These are phyloP conservation scores for Tolypocladium sp. DNA, from an alignment of 2,329 filamentous ascomycete genomes.

Conservation along the genomic window DNA sequence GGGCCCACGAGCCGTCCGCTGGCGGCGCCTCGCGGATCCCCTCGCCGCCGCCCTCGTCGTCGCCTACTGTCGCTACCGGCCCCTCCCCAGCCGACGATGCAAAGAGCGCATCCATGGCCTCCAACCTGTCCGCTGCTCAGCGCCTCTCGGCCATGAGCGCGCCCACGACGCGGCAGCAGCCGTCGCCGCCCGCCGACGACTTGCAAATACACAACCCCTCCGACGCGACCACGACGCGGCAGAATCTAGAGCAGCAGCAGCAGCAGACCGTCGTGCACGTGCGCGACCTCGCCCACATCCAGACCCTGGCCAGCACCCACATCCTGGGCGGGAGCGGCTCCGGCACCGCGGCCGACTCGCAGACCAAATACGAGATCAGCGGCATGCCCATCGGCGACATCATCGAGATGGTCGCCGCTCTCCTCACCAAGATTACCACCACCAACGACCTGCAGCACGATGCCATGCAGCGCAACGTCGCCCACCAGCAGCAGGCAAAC, in stretches of 20 bases:
- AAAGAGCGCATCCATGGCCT: constrained; percentile 39
- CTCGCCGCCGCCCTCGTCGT: constrained; percentile 46
- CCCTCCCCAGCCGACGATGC: constrained; percentile 30
- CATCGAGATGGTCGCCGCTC: constrained; percentile 96
- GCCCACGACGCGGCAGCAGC: constrained; percentile 17
- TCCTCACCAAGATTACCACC: constrained; percentile 93
- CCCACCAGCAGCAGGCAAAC: constrained; percentile 47
- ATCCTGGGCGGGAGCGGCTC: constrained; percentile 43
- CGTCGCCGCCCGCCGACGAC: constrained; percentile 26
- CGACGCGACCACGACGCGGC: neutral
- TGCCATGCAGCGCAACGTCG: constrained; percentile 65
- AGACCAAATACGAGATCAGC: constrained; percentile 83
- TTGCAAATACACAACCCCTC: constrained; percentile 18
- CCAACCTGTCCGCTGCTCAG: constrained; percentile 17
- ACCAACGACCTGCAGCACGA: constrained; percentile 95
- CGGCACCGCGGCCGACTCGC: constrained; percentile 41
- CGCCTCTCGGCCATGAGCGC: constrained; percentile 8
- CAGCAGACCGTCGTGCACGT: constrained; percentile 60
- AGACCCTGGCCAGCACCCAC: constrained; percentile 76
- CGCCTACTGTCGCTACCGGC: constrained; percentile 30
- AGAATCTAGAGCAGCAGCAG: constrained; percentile 1
- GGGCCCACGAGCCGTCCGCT: constrained; percentile 14
- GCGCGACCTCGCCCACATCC: constrained; percentile 83
- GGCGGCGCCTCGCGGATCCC: constrained; percentile 39
- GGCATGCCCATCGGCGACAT: constrained; percentile 95